Evolutionary conservation across 1,139 yeast genomes (phyloP), one percentile per base, ranked within the genome.

Genomic region (Insectozyma bohioensis): DNA sequence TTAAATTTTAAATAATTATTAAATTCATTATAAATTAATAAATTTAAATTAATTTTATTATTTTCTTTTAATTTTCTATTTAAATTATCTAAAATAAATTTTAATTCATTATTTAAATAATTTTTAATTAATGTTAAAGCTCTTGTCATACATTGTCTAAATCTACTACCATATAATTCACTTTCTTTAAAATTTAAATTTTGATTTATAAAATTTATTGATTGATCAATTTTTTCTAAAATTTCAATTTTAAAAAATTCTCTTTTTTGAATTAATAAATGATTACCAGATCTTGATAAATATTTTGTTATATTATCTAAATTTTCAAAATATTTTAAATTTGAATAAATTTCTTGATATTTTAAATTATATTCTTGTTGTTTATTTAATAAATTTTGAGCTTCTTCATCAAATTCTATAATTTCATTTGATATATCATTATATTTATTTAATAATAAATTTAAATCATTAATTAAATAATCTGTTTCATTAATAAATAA

Each of bases 71-170:
- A 65, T 7, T 66, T 72, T 15, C 57, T 58, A 24, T 71, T 67
- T 2, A 77, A 54, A 12, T 62, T 65, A 24, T 44, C 46, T 6
- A 34, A 15, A 10, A 44, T 24, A 6, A 28, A 20, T 37, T 72
- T 76, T 29, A 88, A 53, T 28, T 73, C 73, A 28, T 66, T 71
- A 17, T 71, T 69, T 38, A 85, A 62, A 51, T 79, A 85, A 46
- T 82, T 85, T 43, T 82, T 75, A 14, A 87, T 75, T 43, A 92
- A 64, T 0, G 95, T 79, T 36, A 88, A 67, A 0, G 95, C 81
- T 39, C 96, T 72, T 1, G 94, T 81, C 75, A 88, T 72, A 50
- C 96, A 86, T 48, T 86, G 95, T 40, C 87, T 74, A 58, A 85
- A 86, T 40, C 92, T 71, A 44, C 81, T 76, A 28, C 73, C 73